These are phyloP conservation scores for Ogataea hybrid DNA, from an alignment of 1,139 yeast species.

Conservation along the genomic window DNA sequence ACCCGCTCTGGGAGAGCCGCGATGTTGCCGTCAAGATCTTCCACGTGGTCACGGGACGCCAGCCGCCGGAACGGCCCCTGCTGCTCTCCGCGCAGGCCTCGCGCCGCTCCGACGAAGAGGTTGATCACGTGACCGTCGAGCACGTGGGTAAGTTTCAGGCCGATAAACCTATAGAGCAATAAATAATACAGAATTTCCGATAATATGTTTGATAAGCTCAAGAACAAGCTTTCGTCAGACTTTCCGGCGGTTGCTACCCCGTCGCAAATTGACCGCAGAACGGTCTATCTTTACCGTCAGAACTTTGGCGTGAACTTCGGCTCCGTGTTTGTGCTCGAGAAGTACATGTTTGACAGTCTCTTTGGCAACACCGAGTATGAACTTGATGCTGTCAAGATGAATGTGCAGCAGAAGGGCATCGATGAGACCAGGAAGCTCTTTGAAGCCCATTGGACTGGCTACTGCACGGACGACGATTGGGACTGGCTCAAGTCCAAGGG, in stretches of 20 bases:
- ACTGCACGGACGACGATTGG: conserved; percentile 74
- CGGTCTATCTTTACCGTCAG: conserved; percentile 62
- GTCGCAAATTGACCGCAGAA: conserved; percentile 28
- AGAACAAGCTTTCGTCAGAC: conserved; percentile 3
- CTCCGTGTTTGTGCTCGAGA: conserved; percentile 76
- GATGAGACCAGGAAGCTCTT: conserved; percentile 55
- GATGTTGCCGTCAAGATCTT: conserved; percentile 34
- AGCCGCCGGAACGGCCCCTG: conserved; percentile 19
- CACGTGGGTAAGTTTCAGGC: background rate
- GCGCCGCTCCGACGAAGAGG: conserved; percentile 2
- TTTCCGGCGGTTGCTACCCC: background rate
- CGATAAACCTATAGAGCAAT: background rate
- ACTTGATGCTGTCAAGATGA: conserved; percentile 62
- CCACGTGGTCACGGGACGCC: conserved; percentile 19
- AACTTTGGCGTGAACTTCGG: conserved; percentile 91
- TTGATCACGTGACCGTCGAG: conserved; percentile 12
- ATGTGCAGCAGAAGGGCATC: conserved; percentile 47
- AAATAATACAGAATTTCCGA: background rate
- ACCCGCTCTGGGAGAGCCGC: conserved; percentile 40
- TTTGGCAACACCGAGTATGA: conserved; percentile 62
- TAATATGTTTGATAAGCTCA: conserved; percentile 7
- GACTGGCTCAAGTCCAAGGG: conserved; percentile 62
- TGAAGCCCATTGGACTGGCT: conserved; percentile 70
- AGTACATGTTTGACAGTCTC: conserved; percentile 61
- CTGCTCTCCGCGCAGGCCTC: conserved; percentile 22